Evolutionary conservation across 768 basidiomycete genomes (phyloP).

Genomic region (Collybia sordida): DNA sequence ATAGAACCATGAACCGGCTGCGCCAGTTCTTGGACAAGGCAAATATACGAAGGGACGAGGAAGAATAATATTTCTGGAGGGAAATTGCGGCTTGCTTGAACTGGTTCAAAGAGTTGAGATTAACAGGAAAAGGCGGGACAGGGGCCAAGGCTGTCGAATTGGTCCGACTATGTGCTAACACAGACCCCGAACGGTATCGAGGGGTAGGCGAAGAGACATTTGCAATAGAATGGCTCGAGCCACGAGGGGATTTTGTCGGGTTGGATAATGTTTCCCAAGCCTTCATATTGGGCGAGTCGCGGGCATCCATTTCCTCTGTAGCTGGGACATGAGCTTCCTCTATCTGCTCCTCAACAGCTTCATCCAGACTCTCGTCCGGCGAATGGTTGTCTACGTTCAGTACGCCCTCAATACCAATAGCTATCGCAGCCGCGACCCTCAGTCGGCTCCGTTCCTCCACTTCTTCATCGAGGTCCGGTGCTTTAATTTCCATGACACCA

Average conservation of each 20-base stretch:
- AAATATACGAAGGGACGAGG: constrained; percentile 68
- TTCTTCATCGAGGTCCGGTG: constrained; percentile 55
- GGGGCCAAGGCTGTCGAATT: constrained; percentile 34
- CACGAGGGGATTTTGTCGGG: constrained; percentile 23
- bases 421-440: constrained; percentile 72
- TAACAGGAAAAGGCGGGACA: constrained; percentile 66
- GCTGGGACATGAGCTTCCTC: constrained; percentile 12
- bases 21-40: constrained; percentile 77
- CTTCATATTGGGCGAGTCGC: constrained; percentile 5
- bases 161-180: constrained; percentile 34
- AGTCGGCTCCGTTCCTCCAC: constrained; percentile 75
- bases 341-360: constrained; percentile 36
- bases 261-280: constrained; percentile 3
- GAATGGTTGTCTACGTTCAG: constrained; percentile 38
- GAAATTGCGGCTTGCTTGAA: constrained; percentile 52
- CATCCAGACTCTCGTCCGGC: constrained; percentile 31
- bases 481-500: constrained; percentile 73
- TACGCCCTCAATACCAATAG: constrained; percentile 65
- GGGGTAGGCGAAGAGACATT: constrained; percentile 20
- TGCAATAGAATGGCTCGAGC: constrained; percentile 31
- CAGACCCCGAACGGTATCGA: constrained; percentile 38
- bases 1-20: constrained; percentile 58
- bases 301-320: constrained; percentile 6
- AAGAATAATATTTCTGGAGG: constrained; percentile 68
- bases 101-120: constrained; percentile 46